These are phyloP conservation scores for Mucor velutinosus DNA, from an alignment of 371 early-diverging fungal species.

Conservation along the genomic window DNA sequence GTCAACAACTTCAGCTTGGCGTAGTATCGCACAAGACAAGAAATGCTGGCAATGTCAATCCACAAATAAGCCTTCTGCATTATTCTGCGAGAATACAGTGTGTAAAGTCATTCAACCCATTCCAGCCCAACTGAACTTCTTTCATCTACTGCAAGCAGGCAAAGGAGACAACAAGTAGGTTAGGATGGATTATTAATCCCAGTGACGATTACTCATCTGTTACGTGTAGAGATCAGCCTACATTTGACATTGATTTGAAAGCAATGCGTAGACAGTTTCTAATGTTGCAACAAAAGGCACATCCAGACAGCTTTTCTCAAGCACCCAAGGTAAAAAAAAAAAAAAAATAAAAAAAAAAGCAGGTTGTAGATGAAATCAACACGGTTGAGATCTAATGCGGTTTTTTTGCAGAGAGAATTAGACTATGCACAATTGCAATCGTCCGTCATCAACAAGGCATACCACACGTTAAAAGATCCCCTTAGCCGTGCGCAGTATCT, in stretches of 20 bases:
- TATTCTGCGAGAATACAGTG: slow-evolving; percentile 58
- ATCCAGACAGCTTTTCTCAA: slow-evolving; percentile 84
- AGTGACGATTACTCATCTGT: not conserved
- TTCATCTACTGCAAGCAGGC: slow-evolving; percentile 56
- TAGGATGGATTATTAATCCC: not conserved
- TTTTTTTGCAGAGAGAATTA: slow-evolving; percentile 61
- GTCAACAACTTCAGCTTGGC: slow-evolving; percentile 11
- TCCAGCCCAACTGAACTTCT: slow-evolving; percentile 63
- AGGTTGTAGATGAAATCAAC: slow-evolving; percentile 6
- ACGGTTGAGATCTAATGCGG: not conserved
- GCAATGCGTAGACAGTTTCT: slow-evolving; percentile 69
- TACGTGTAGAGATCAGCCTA: slow-evolving; percentile 43
- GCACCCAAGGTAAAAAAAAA: slow-evolving; percentile 67
- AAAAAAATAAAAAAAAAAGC: too few species aligned
- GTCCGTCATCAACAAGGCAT: slow-evolving; percentile 85
- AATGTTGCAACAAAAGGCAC: slow-evolving; percentile 78
- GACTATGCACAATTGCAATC: slow-evolving; percentile 79
- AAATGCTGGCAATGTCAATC: slow-evolving; percentile 57
- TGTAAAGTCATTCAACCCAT: slow-evolving; percentile 75
- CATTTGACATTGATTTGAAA: slow-evolving; percentile 71
- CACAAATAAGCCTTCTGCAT: slow-evolving; percentile 39
- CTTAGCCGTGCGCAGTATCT: slow-evolving; percentile 82
- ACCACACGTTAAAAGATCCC: slow-evolving; percentile 78
- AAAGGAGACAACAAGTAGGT: slow-evolving; percentile 31
- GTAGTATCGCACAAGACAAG: slow-evolving; percentile 22